phyloP scores from a whole-genome alignment of 148 eudicot genomes.

The Fagopyrum homotropicum region DNA sequence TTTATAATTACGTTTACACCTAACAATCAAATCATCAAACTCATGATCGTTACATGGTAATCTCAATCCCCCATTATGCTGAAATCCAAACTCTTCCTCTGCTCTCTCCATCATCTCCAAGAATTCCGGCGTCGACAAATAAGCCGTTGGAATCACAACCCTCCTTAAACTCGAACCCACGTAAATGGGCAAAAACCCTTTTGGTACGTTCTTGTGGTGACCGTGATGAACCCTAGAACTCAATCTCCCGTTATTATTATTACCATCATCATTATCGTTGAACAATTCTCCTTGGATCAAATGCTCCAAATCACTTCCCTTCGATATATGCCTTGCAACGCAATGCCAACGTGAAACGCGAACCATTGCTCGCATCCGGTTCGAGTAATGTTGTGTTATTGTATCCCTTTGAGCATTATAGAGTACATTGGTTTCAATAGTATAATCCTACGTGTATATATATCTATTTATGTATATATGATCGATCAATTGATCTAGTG shows the following conservation, averaged over 20 bases:
- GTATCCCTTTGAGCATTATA: too few relatives aligned
- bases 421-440: too few relatives aligned
- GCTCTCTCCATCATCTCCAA: constrained; percentile 15
- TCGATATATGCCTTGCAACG: not conserved
- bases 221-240: not conserved
- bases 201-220: constrained; percentile 6
- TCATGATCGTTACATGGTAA: constrained; percentile 17
- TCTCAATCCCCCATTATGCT: constrained; percentile 19
- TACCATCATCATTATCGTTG: too few relatives aligned
- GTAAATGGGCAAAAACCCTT: constrained; percentile 19
- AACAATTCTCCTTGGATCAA: not conserved
- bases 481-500: not conserved
- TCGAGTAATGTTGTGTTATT: too few relatives aligned
- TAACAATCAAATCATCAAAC: constrained; percentile 13
- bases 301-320: not conserved
- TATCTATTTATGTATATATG: not conserved
- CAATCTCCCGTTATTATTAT: not conserved
- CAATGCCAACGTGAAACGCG: not conserved
- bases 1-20: not conserved
- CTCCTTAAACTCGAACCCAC: constrained; percentile 19
- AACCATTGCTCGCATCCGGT: not conserved
- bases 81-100: constrained; percentile 22
- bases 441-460: too few relatives aligned
- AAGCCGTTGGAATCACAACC: constrained; percentile 19
- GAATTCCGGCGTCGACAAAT: constrained; percentile 21